A percentile compares a stretch with the other conserved stretches of the same genome.
phyloP scores from a whole-genome alignment of 2,329 filamentous ascomycete species.

The Uncinocarpus reesii region DNA sequence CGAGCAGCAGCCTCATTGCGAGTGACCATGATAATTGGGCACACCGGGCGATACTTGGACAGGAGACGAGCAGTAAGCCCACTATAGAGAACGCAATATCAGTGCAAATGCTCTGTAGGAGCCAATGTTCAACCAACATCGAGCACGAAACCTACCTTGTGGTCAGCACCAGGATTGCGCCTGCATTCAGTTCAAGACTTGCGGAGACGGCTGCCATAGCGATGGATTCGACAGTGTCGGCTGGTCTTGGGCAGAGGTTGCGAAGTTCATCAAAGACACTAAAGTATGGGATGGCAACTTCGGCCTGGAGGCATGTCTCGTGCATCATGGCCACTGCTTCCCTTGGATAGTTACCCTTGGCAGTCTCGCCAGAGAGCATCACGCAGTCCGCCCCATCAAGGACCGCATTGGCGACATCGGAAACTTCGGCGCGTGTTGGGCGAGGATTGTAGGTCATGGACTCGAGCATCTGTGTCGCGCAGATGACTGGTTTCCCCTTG shows the following conservation, averaged over 20 bases:
- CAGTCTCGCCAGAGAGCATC: constrained; percentile 98
- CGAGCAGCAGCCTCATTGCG: constrained; percentile 72
- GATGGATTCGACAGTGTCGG: constrained; percentile 82
- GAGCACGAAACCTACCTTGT: constrained; percentile 52
- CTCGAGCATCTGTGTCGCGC: constrained; percentile 98
- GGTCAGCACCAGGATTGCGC: constrained; percentile 89
- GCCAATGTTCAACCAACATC: background rate
- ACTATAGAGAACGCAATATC: constrained; percentile 33
- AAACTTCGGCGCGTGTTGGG: constrained; percentile 95
- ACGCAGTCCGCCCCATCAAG: constrained; percentile 97
- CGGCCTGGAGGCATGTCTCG: constrained; percentile 90
- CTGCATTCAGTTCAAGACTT: constrained; percentile 90
- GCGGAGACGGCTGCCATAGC: constrained; percentile 95
- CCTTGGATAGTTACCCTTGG: constrained; percentile 88
- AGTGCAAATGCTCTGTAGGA: background rate
- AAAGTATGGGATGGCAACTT: constrained; percentile 95
- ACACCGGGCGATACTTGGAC: constrained; percentile 97
- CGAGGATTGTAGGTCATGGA: constrained; percentile 99
- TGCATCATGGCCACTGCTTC: constrained; percentile 97
- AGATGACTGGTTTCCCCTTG: constrained; percentile 96
- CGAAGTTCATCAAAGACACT: constrained; percentile 93
- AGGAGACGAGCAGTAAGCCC: constrained; percentile 89
- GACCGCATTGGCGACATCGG: constrained; percentile 95
- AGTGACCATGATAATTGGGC: constrained; percentile 99
- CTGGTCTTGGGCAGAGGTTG: constrained; percentile 69